A percentile compares a stretch with the other conserved stretches of the same genome.
These are phyloP conservation scores for Claviceps pazoutovae DNA, from an alignment of 2,329 filamentous ascomycete species.

Conservation along the genomic window DNA sequence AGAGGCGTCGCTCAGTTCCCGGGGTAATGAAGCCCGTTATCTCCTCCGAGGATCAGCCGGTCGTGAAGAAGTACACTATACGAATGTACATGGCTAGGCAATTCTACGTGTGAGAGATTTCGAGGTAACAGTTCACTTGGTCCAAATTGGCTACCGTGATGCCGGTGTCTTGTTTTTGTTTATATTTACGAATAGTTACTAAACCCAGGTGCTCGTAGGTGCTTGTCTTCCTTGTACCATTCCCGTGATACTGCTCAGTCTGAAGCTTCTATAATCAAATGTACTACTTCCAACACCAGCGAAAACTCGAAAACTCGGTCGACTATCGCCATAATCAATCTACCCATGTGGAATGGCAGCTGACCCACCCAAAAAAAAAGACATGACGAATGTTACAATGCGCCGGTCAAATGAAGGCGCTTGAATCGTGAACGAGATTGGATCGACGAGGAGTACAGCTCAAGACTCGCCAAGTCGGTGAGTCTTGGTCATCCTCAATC, in stretches of 20 bases:
- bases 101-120: too few species aligned
- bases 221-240: background rate
- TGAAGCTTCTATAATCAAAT: background rate
- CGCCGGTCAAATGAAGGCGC: background rate
- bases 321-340: background rate
- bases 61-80: too few species aligned
- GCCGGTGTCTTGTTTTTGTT: background rate
- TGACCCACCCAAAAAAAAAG: background rate
- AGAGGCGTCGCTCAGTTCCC: too few species aligned
- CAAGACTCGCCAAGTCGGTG: background rate
- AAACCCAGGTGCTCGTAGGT: background rate
- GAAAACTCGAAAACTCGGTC: background rate
- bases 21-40: too few species aligned
- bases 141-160: background rate
- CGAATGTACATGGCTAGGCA: too few species aligned
- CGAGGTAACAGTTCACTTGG: too few species aligned
- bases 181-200: background rate
- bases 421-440: background rate
- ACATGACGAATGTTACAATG: background rate
- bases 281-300: background rate
- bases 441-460: background rate
- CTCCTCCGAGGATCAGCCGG: too few species aligned
- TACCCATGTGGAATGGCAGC: background rate
- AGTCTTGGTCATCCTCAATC: slow-evolving; percentile 10
- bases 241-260: background rate